A percentile compares a stretch with the other conserved stretches of the same genome.
phyloP scores from a whole-genome alignment of 1,284 basidiomycete genomes.

The Paramarasmius palmivorus region DNA sequence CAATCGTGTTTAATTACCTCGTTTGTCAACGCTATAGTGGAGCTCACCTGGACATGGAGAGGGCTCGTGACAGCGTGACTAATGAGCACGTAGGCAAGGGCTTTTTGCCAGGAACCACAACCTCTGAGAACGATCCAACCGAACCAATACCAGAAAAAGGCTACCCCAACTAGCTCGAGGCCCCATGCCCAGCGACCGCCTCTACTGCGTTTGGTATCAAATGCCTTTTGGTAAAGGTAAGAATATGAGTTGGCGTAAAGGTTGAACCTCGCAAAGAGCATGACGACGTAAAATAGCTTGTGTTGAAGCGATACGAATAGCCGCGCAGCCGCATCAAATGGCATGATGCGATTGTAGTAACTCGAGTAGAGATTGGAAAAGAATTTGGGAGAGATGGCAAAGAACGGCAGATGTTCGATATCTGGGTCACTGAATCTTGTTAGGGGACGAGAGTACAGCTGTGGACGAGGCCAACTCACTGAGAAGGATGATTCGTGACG shows the following conservation, averaged over 20 bases:
- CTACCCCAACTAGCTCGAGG: conserved; percentile 68
- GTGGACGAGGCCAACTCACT: conserved; percentile 54
- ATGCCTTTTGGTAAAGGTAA: conserved; percentile 69
- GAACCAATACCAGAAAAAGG: conserved; percentile 85
- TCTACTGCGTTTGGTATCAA: conserved; percentile 55
- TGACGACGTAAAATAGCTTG: conserved; percentile 90
- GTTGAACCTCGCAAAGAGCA: conserved; percentile 94
- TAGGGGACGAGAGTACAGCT: conserved; percentile 4
- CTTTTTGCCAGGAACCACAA: conserved; percentile 67
- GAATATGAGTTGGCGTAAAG: conserved; percentile 89
- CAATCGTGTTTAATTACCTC: conserved; percentile 3
- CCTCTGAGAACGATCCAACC: conserved; percentile 55
- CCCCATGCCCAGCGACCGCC: conserved; percentile 74
- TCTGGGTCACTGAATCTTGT: conserved; percentile 80
- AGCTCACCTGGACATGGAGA: conserved; percentile 76
- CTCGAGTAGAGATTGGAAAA: conserved; percentile 88
- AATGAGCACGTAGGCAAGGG: conserved; percentile 72
- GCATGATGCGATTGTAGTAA: conserved; percentile 90
- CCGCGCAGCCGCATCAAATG: conserved; percentile 72
- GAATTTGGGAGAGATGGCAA: conserved; percentile 91
- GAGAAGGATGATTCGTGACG: conserved; percentile 96
- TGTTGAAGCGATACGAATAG: conserved; percentile 83
- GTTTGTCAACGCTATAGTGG: conserved; percentile 3
- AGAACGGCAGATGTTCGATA: conserved; percentile 95
- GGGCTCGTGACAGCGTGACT: conserved; percentile 84